A percentile compares a stretch with the other conserved stretches of the same genome.
These are phyloP conservation scores for Starmerella lactis-condensi DNA, from an alignment of 805 yeast genomes.

Conservation along the genomic window DNA sequence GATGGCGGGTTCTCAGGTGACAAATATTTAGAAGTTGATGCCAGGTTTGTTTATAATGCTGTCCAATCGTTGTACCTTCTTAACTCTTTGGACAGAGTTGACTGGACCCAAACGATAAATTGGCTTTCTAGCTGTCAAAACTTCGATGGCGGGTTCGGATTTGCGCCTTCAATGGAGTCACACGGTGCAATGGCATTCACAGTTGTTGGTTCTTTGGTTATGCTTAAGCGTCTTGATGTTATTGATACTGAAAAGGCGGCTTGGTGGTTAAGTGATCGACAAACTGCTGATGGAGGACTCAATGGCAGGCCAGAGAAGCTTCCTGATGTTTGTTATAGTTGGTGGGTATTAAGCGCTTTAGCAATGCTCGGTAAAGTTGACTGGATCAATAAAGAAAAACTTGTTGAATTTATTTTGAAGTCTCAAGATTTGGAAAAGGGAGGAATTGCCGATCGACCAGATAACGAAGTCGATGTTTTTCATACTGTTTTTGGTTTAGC, in stretches of 20 bases:
- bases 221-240: constrained; percentile 38
- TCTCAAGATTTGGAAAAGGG: constrained; percentile 69
- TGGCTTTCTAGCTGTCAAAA: constrained; percentile 59
- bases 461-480: constrained; percentile 77
- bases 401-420: constrained; percentile 46
- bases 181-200: constrained; percentile 73
- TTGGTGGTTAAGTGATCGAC: constrained; percentile 87
- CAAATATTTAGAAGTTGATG: constrained; percentile 76
- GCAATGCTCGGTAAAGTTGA: constrained; percentile 45
- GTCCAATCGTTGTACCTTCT: constrained; percentile 54
- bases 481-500: constrained; percentile 85
- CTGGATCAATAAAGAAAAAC: constrained; percentile 55
- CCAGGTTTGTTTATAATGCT: constrained; percentile 75
- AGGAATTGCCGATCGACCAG: constrained; percentile 85
- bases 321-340: constrained; percentile 94
- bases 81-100: constrained; percentile 36
- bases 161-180: constrained; percentile 84
- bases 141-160: constrained; percentile 92
- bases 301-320: constrained; percentile 92
- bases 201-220: constrained; percentile 63
- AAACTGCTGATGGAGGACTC: constrained; percentile 69
- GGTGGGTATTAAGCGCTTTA: constrained; percentile 85
- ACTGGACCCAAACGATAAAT: constrained; percentile 37
- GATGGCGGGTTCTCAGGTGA: constrained; percentile 80
- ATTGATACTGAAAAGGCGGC: constrained; percentile 29